These are phyloP conservation scores for Blastobotrys capitulatus DNA, from an alignment of 1,139 yeast genomes.

Conservation along the genomic window DNA sequence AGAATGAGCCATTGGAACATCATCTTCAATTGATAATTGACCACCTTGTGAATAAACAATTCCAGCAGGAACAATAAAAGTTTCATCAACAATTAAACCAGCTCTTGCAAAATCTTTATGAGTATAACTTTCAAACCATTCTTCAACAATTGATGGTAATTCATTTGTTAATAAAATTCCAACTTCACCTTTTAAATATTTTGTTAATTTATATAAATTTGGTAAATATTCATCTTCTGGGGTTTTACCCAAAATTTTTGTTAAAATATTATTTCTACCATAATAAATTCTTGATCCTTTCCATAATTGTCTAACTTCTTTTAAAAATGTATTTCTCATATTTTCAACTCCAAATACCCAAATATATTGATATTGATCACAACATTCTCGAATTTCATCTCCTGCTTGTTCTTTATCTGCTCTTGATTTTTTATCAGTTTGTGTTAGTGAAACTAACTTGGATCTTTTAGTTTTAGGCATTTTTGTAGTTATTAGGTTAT, in stretches of 20 bases:
- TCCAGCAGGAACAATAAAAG: conserved; percentile 84
- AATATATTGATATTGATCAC: conserved; percentile 69
- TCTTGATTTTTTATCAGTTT: conserved; percentile 91
- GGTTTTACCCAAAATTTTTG: conserved; percentile 83
- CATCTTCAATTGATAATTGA: conserved; percentile 82
- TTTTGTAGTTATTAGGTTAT: not conserved
- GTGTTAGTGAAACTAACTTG: conserved; percentile 73
- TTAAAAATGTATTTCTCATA: conserved; percentile 93
- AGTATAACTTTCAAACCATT: conserved; percentile 72
- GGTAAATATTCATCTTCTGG: conserved; percentile 89
- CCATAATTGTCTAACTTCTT: conserved; percentile 92
- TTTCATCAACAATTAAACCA: conserved; percentile 74
- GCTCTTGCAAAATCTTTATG: conserved; percentile 88
- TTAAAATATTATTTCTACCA: conserved; percentile 91
- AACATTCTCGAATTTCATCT: conserved; percentile 77
- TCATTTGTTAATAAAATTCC: conserved; percentile 90
- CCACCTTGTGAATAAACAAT: conserved; percentile 94
- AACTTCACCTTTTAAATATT: conserved; percentile 60
- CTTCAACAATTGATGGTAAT: conserved; percentile 72
- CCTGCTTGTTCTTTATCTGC: conserved; percentile 89
- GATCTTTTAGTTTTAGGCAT: conserved; percentile 98
- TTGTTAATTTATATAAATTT: conserved; percentile 64
- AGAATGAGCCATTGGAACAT: conserved; percentile 94
- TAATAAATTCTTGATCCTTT: conserved; percentile 77
- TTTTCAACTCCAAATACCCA: conserved; percentile 88